A percentile compares a stretch with the other conserved stretches of the same genome.
These are phyloP conservation scores for Termitomyces sp. DNA, from an alignment of 768 basidiomycete species.

Conservation along the genomic window DNA sequence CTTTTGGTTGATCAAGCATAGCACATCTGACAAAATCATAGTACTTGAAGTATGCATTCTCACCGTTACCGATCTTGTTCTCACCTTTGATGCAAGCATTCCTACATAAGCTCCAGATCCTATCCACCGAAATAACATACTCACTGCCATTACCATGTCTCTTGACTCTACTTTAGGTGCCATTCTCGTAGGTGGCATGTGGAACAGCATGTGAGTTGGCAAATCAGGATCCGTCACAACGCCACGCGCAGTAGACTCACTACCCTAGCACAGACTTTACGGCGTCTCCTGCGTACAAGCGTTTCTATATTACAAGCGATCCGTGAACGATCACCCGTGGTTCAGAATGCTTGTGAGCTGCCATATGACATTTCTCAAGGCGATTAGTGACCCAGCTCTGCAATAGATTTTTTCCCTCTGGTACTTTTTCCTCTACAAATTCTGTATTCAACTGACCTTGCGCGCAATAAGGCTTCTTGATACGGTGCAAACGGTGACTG, in stretches of 20 bases:
- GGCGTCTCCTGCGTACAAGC: constrained; percentile 1
- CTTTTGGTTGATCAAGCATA: too few relatives aligned
- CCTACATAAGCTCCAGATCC: not conserved
- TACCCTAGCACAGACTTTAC: not conserved
- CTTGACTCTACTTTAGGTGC: not conserved
- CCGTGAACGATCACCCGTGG: not conserved
- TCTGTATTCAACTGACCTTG: not conserved
- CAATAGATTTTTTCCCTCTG: not conserved
- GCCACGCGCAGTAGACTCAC: not conserved
- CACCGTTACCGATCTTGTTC: too few relatives aligned
- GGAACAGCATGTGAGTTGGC: not conserved
- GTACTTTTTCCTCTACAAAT: not conserved
- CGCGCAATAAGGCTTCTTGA: not conserved
- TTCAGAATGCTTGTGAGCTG: not conserved
- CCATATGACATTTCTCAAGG: not conserved
- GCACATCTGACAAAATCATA: too few relatives aligned
- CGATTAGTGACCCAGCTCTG: not conserved
- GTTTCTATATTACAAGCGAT: constrained; percentile 4
- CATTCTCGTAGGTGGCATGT: not conserved
- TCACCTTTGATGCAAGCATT: not conserved
- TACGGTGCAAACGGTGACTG: not conserved
- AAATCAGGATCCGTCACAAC: not conserved
- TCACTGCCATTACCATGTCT: not conserved
- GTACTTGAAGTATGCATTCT: too few relatives aligned
- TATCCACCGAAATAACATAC: not conserved